A percentile compares a stretch with the other conserved stretches of the same genome.
phyloP scores from a whole-genome alignment of 164 flowering plant species.

The Brasenia schreberi region DNA sequence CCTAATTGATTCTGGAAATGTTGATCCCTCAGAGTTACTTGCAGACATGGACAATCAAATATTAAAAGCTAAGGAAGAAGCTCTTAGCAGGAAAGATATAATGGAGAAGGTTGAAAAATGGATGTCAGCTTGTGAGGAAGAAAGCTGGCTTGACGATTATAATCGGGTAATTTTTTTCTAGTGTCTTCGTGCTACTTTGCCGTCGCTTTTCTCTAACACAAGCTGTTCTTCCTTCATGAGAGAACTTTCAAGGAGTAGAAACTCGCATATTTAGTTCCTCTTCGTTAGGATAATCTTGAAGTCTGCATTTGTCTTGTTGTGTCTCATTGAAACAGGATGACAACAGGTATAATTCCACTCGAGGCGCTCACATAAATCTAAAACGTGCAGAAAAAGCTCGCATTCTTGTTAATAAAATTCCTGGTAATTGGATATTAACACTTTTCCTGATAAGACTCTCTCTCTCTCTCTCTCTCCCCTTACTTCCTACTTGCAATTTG shows the following conservation, averaged over 20 bases:
- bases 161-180: constrained; percentile 47
- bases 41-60: constrained; percentile 94
- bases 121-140: constrained; percentile 99
- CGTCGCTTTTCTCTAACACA: background rate
- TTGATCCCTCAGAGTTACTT: constrained; percentile 84
- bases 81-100: constrained; percentile 88
- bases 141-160: constrained; percentile 99
- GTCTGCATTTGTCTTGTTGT: background rate
- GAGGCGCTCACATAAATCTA: constrained; percentile 94
- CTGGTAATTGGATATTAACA: constrained; percentile 31
- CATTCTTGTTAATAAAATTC: constrained; percentile 77
- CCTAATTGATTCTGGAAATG: constrained; percentile 74
- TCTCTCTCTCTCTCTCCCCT: background rate
- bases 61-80: constrained; percentile 77
- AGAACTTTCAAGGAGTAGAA: too few relatives aligned
- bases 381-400: constrained; percentile 98
- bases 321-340: constrained; percentile 59
- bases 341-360: constrained; percentile 81
- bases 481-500: background rate
- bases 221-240: background rate
- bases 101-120: constrained; percentile 97
- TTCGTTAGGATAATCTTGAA: too few relatives aligned
- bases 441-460: background rate
- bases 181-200: background rate
- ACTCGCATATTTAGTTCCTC: too few relatives aligned